Conservation (phyloP, 306 rosid genomes). For the Lupinus albus region DNA sequence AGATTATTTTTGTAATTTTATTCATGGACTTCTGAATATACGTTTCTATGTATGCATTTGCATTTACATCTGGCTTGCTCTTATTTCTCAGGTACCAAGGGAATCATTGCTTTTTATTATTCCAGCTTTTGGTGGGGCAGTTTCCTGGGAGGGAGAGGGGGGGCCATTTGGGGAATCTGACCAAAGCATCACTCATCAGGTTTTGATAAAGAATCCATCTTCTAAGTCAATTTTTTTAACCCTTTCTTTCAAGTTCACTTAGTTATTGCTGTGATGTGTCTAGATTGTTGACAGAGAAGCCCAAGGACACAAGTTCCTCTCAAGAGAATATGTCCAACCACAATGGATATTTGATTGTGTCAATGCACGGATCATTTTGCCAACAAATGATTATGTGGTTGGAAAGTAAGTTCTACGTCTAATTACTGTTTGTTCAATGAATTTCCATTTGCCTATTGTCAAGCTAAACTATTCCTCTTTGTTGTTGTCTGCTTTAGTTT, state of each 20-base stretch:
- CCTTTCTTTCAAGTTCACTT: constrained; percentile 23
- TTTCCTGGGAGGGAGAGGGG: constrained; percentile 93
- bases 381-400: constrained; percentile 68
- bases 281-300: constrained; percentile 86
- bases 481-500: constrained; percentile 22
- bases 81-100: constrained; percentile 71
- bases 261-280: constrained; percentile 41
- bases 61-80: constrained; percentile 18
- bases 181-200: constrained; percentile 82
- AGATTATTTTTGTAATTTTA: constrained; percentile 1
- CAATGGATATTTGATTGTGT: constrained; percentile 92
- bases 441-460: not conserved
- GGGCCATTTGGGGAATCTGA: constrained; percentile 82
- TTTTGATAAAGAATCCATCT: constrained; percentile 30
- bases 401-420: constrained; percentile 67
- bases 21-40: not conserved
- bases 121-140: constrained; percentile 91
- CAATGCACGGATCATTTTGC: constrained; percentile 77
- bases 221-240: not conserved
- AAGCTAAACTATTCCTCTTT: not conserved
- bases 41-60: not conserved
- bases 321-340: constrained; percentile 92
- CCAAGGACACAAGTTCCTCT: constrained; percentile 66
- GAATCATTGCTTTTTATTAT: constrained; percentile 83
- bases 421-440: not conserved